Conservation (phyloP, 768 basidiomycete genomes). For the Daedaleopsis nitida region DNA sequence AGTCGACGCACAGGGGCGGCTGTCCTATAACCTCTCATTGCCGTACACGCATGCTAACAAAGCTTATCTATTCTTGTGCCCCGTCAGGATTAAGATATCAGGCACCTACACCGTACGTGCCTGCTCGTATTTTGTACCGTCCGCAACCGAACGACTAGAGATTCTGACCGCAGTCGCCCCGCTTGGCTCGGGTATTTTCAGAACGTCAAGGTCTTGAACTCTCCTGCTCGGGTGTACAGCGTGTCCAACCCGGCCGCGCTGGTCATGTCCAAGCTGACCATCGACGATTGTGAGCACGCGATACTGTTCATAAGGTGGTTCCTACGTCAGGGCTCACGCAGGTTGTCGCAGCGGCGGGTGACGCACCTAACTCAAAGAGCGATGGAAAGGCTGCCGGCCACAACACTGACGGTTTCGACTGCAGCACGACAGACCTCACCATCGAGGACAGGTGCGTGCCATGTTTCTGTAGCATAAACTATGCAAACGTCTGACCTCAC, state of each 20-base stretch:
- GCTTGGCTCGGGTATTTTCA: slow-evolving; percentile 12
- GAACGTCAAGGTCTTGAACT: slow-evolving; percentile 42
- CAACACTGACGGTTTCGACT: slow-evolving; percentile 36
- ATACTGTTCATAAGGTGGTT: neutral
- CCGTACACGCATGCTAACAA: slow-evolving; percentile 2
- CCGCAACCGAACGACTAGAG: no score
- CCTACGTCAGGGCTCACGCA: neutral
- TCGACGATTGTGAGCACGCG: slow-evolving; percentile 62
- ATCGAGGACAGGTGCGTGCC: slow-evolving; percentile 28
- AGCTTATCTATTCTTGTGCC: neutral
- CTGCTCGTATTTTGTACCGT: neutral
- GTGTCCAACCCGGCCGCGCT: slow-evolving; percentile 28
- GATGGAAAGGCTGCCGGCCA: slow-evolving; percentile 50
- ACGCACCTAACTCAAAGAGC: slow-evolving; percentile 53
- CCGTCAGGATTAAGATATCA: slow-evolving; percentile 39
- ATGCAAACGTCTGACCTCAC: neutral
- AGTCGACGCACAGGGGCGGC: slow-evolving; percentile 3
- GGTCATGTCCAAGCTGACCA: slow-evolving; percentile 46
- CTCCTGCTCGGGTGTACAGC: slow-evolving; percentile 38
- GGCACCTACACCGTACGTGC: slow-evolving; percentile 38
- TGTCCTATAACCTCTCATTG: neutral
- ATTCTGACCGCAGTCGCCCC: neutral
- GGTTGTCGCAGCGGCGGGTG: slow-evolving; percentile 48
- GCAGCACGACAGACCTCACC: slow-evolving; percentile 28
- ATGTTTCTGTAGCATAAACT: neutral